phyloP scores from a whole-genome alignment of 148 eudicot genomes.

The Cornus controversa region DNA sequence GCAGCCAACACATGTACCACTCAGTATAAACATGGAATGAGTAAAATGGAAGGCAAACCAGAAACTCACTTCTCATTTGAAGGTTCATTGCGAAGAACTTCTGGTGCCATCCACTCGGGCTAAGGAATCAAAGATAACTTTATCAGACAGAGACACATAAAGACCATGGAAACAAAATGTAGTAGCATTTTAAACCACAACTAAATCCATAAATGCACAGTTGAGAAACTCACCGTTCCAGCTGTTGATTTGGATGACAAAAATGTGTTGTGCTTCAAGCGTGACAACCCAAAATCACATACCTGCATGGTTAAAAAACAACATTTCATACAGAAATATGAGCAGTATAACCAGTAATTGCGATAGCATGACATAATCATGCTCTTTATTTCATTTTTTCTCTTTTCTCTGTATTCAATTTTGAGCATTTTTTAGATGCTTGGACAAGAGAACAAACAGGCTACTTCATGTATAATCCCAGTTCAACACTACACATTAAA shows the following conservation, averaged over 20 bases:
- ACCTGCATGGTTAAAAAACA: slow-evolving; percentile 48
- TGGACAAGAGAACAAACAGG: slow-evolving; percentile 7
- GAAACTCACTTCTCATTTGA: slow-evolving; percentile 93
- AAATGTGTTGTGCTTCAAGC: slow-evolving; percentile 94
- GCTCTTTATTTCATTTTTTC: not conserved
- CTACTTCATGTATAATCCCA: not conserved
- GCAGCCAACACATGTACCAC: slow-evolving; percentile 2
- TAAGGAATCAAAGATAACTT: slow-evolving; percentile 28
- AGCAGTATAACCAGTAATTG: slow-evolving; percentile 1
- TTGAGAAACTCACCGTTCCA: slow-evolving; percentile 64
- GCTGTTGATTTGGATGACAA: slow-evolving; percentile 91
- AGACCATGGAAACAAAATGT: not conserved
- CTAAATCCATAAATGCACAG: not conserved
- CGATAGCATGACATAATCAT: not conserved
- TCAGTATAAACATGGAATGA: not conserved
- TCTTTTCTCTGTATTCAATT: not conserved
- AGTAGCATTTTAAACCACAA: not conserved
- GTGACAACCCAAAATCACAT: slow-evolving; percentile 87
- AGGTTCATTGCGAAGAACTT: slow-evolving; percentile 96
- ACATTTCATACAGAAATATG: slow-evolving; percentile 6
- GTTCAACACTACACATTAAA: not conserved
- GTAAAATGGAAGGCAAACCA: not conserved
- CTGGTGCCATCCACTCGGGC: slow-evolving; percentile 99
- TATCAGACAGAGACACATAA: slow-evolving; percentile 16
- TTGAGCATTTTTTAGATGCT: not conserved